Evolutionary conservation across 2,329 filamentous ascomycete species (phyloP).

Genomic region (Thelonectria rubi): DNA sequence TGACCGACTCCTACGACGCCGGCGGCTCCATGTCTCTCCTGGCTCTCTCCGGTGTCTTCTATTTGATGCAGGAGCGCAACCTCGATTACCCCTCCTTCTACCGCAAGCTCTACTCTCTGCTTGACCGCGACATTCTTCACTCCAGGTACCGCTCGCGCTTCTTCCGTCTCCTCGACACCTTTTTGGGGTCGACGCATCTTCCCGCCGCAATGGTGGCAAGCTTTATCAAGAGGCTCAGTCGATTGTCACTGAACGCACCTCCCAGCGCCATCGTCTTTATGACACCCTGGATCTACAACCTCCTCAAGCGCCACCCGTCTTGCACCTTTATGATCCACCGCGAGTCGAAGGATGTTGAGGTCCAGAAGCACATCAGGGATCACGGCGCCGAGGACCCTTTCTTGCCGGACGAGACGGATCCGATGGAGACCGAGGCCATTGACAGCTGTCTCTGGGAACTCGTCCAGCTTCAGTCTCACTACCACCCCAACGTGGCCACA

Average conservation of each 20-base stretch:
- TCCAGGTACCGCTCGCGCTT: constrained; percentile 94
- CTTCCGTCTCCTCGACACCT: constrained; percentile 90
- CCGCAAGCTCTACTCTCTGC: constrained; percentile 88
- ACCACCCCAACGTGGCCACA: constrained; percentile 95
- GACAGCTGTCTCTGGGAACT: constrained; percentile 97
- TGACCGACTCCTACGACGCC: constrained; percentile 91
- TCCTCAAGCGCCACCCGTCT: constrained; percentile 86
- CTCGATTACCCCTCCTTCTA: constrained; percentile 97
- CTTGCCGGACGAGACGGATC: constrained; percentile 77
- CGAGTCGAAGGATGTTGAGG: constrained; percentile 66
- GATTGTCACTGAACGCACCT: constrained; percentile 86
- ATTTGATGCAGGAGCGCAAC: constrained; percentile 92
- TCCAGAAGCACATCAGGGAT: constrained; percentile 67
- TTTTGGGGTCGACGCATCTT: constrained; percentile 90
- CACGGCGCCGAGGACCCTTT: constrained; percentile 78
- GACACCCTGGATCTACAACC: constrained; percentile 94
- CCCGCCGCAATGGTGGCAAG: constrained; percentile 90
- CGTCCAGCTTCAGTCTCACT: constrained; percentile 88
- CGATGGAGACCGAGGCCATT: constrained; percentile 85
- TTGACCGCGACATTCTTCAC: constrained; percentile 87
- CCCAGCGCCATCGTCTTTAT: constrained; percentile 89
- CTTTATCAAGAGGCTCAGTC: constrained; percentile 92
- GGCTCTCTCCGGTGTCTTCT: constrained; percentile 91
- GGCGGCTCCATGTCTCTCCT: constrained; percentile 88
- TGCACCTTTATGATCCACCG: constrained; percentile 98